Percentiles rank a stretch among this genome's conserved stretches.
phyloP scores from a whole-genome alignment of 352 stramenopile genomes.

The Pythium biforme region DNA sequence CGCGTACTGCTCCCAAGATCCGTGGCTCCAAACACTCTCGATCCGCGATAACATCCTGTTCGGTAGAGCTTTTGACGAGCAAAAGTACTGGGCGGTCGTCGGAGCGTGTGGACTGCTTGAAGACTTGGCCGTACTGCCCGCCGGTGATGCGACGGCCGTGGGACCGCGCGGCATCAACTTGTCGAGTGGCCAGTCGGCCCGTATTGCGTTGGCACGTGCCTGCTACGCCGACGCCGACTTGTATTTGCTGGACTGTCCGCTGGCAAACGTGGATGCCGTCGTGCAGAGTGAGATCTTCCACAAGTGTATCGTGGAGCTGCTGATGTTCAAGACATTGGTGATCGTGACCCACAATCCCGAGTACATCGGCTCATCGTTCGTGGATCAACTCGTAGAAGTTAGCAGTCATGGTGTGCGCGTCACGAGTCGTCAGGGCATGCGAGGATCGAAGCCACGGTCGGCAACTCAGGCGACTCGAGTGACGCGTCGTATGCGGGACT shows the following conservation, averaged over 20 bases:
- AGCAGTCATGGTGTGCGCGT: neutral
- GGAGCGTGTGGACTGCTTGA: constrained; percentile 65
- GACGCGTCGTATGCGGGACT: neutral
- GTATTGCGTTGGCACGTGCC: constrained; percentile 44
- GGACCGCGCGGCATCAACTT: constrained; percentile 93
- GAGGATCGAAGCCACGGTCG: too few species aligned
- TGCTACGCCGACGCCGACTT: constrained; percentile 47
- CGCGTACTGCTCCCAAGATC: constrained; percentile 63
- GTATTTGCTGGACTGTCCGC: constrained; percentile 89
- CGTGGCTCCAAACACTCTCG: constrained; percentile 91
- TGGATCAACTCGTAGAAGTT: constrained; percentile 10
- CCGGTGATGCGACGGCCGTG: constrained; percentile 88
- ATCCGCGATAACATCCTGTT: constrained; percentile 93
- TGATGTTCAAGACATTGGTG: constrained; percentile 55
- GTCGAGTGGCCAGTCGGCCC: constrained; percentile 84
- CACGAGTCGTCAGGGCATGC: too few species aligned
- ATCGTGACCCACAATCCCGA: constrained; percentile 86
- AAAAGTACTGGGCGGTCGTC: constrained; percentile 41
- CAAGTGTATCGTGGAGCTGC: constrained; percentile 18
- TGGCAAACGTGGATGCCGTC: constrained; percentile 90
- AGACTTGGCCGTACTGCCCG: constrained; percentile 75
- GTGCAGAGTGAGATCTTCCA: constrained; percentile 87
- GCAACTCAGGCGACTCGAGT: neutral
- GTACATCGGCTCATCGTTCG: constrained; percentile 2
- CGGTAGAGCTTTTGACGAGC: constrained; percentile 39